Percentiles rank a stretch among this genome's conserved stretches.
Conservation (phyloP, 805 yeast genomes). For the Candida jianshihensis region DNA sequence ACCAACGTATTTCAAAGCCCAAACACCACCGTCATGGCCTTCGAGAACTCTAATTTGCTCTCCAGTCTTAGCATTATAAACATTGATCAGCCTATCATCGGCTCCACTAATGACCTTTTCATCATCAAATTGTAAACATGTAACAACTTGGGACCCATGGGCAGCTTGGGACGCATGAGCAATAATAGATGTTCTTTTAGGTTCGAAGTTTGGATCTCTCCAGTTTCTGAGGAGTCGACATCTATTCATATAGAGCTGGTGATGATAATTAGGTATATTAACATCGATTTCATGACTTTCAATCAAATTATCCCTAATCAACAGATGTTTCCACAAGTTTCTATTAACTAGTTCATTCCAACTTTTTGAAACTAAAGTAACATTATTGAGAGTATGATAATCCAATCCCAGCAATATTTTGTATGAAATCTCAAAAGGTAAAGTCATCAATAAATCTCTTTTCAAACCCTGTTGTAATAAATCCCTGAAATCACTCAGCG, state of each 20-base stretch:
- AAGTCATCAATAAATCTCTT: slow-evolving; percentile 60
- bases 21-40: slow-evolving; percentile 97
- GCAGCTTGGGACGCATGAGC: slow-evolving; percentile 80
- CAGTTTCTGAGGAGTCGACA: slow-evolving; percentile 47
- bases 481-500: slow-evolving; percentile 53
- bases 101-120: slow-evolving; percentile 89
- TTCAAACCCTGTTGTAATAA: slow-evolving; percentile 48
- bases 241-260: slow-evolving; percentile 14
- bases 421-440: slow-evolving; percentile 72
- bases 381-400: slow-evolving; percentile 49
- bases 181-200: slow-evolving; percentile 56
- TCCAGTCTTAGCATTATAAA: slow-evolving; percentile 75
- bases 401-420: slow-evolving; percentile 62
- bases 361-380: slow-evolving; percentile 54
- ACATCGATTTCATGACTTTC: slow-evolving; percentile 36
- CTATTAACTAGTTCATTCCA: slow-evolving; percentile 67
- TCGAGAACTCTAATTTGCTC: slow-evolving; percentile 49
- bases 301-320: slow-evolving; percentile 57
- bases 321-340: slow-evolving; percentile 62
- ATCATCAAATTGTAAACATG: slow-evolving; percentile 90
- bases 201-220: slow-evolving; percentile 68
- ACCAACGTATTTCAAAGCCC: slow-evolving; percentile 90
- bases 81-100: slow-evolving; percentile 75
- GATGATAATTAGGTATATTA: slow-evolving; percentile 13
- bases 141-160: slow-evolving; percentile 78